These are phyloP conservation scores for Strobilomyces confusus DNA, from an alignment of 768 basidiomycete species.

Conservation along the genomic window DNA sequence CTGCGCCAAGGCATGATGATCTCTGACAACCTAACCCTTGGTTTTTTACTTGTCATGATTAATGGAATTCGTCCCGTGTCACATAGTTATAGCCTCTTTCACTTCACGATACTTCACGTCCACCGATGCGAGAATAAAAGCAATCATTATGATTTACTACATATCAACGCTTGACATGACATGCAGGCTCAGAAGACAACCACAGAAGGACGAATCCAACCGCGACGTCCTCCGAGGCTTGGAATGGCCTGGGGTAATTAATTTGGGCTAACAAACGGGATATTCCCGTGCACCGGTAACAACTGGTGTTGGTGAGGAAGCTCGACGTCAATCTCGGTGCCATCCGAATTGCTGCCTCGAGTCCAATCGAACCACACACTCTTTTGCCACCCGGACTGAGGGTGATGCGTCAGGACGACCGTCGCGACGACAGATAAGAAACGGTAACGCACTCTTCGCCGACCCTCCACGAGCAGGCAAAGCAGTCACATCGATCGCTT, in stretches of 20 bases:
- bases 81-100: neutral
- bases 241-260: conserved; percentile 35
- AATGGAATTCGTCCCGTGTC: neutral
- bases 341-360: neutral
- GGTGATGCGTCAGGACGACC: neutral
- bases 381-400: conserved; percentile 13
- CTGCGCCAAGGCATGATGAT: conserved; percentile 25
- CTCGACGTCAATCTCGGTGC: conserved; percentile 1
- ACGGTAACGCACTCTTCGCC: conserved; percentile 14
- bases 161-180: conserved; percentile 33
- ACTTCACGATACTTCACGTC: neutral
- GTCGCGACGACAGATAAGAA: accelerated
- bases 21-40: neutral
- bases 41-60: neutral
- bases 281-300: conserved; percentile 22
- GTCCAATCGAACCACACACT: conserved; percentile 8
- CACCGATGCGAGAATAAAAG: neutral
- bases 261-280: conserved; percentile 31
- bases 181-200: conserved; percentile 28
- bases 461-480: conserved; percentile 21
- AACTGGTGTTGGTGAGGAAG: conserved; percentile 9
- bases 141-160: conserved; percentile 19
- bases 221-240: conserved; percentile 24
- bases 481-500: conserved; percentile 18
- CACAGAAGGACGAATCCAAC: conserved; percentile 4